Evolutionary conservation across 2,329 filamentous ascomycete species (phyloP).

Genomic region (Apiospora koreana): DNA sequence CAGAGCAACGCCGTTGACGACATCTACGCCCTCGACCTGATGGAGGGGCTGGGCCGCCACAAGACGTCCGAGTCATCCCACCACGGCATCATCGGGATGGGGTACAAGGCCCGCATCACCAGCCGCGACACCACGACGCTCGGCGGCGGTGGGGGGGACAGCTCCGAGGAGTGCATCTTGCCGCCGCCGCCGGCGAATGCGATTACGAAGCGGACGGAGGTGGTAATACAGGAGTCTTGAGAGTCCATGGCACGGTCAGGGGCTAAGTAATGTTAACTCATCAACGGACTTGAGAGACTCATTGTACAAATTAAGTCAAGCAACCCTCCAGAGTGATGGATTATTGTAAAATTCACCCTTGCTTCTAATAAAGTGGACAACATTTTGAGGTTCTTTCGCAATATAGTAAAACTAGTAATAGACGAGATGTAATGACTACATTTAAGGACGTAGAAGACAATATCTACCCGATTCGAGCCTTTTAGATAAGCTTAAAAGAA

Average conservation of each 20-base stretch:
- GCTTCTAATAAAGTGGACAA: no score
- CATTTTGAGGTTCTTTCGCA: no score
- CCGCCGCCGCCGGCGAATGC: conserved; percentile 9
- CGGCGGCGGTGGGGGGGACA: not conserved
- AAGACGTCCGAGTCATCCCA: not conserved
- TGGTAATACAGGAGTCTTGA: conserved; percentile 4
- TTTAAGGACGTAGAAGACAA: no score
- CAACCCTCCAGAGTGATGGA: no score
- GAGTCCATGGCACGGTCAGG: accelerated
- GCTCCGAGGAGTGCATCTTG: conserved; percentile 16
- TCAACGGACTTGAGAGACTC: no score
- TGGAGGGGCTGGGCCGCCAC: not conserved
- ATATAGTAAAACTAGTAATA: no score
- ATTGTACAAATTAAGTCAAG: not conserved
- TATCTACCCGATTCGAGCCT: no score
- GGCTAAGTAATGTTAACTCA: not conserved
- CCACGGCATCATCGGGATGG: not conserved
- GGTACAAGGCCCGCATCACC: not conserved
- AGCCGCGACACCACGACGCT: not conserved
- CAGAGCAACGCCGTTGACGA: not conserved
- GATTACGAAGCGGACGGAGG: conserved; percentile 11
- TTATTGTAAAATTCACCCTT: no score
- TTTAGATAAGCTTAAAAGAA: no score
- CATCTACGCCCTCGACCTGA: not conserved
- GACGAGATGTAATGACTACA: no score